Base-by-base conservation (phyloP, 2,329 filamentous ascomycete species). In the Calonectria hongkongensis region DNA sequence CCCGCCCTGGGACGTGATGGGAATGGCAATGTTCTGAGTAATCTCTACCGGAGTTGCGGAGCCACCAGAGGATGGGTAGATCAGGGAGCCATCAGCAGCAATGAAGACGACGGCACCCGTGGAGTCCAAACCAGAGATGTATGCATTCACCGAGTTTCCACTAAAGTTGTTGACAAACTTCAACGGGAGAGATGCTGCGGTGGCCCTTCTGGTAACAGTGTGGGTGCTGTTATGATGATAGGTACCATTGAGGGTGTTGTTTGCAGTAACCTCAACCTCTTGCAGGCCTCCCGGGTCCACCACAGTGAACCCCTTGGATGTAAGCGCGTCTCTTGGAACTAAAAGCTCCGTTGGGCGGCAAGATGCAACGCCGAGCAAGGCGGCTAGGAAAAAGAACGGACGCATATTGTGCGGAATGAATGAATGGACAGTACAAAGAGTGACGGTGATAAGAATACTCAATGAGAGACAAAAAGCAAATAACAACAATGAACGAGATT, bases 81-180 rank as follows among this genome's bases (percentile, higher is more conserved):
- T 82, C 66, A 86, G 82, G 0, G 73, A 79, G 13, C 86, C 87
- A 51, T 86, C 81, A 2, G 83, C 76, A n/a, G 75, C 77, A 9
- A 89, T 76, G 70, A 89, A 87, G 33, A 88, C 86, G 8, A 88
- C 81, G 2, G 78, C 76, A 1, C 81, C 81, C 18, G 82, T 75
- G 3, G 79, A 76, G 76, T 89, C 86, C 2, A 86, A 76, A 4
- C 87, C 88, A 18, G 85, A 84, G 43, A 89, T 80, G 73, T 89
- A 89, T 0, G 85, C 85, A 63, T 85, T 86, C 71, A 88, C 77
- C 0, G 77, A 73, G 4, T 82, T 83, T 5, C 80, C 81, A 15
- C 74, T 74, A 50, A 87, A 83, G 73, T 87, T 88, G 78, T 89
- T 89, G 73, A 87, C 81, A 8, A 89, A 75, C 41, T 81, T 73